Conservation (phyloP, 805 yeast genomes). For the Candida ficus region DNA sequence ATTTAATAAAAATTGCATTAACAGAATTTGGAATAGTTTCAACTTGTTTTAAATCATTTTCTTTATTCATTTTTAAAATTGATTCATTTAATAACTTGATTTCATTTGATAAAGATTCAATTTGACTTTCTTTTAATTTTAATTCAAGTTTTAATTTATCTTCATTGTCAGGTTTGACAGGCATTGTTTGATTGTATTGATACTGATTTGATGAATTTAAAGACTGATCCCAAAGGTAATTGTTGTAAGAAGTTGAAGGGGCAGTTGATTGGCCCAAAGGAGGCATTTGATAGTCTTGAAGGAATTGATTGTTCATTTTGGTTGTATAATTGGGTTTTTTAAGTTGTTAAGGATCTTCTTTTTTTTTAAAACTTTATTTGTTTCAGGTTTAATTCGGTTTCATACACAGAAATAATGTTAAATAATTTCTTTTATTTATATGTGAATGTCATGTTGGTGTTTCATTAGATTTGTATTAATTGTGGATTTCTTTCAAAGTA, state of each 20-base stretch:
- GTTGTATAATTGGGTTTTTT: no score
- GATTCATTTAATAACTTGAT: conserved; percentile 33
- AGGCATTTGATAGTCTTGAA: conserved; percentile 7
- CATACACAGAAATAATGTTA: no score
- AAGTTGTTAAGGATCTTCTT: no score
- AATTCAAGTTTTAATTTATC: conserved; percentile 46
- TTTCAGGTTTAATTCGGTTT: background rate
- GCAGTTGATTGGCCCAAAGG: conserved; percentile 8
- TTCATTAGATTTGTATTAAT: no score
- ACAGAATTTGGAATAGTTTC: conserved; percentile 38
- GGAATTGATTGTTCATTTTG: conserved; percentile 4
- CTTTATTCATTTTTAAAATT: background rate
- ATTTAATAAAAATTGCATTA: conserved; percentile 42
- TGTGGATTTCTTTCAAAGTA: conserved; percentile 14
- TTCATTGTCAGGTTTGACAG: no score
- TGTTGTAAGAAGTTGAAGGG: conserved; percentile 7
- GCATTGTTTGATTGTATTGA: background rate
- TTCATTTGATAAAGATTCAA: conserved; percentile 41
- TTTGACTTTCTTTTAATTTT: conserved; percentile 48
- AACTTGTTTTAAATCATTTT: conserved; percentile 6
- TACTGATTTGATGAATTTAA: background rate
- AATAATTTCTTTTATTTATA: no score
- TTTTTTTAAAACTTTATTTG: no score
- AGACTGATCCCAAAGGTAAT: conserved; percentile 4
- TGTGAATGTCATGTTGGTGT: no score